A percentile compares a stretch with the other conserved stretches of the same genome.
phyloP scores from a whole-genome alignment of 495 filamentous ascomycete genomes.

The Penicillium longicatenatum region DNA sequence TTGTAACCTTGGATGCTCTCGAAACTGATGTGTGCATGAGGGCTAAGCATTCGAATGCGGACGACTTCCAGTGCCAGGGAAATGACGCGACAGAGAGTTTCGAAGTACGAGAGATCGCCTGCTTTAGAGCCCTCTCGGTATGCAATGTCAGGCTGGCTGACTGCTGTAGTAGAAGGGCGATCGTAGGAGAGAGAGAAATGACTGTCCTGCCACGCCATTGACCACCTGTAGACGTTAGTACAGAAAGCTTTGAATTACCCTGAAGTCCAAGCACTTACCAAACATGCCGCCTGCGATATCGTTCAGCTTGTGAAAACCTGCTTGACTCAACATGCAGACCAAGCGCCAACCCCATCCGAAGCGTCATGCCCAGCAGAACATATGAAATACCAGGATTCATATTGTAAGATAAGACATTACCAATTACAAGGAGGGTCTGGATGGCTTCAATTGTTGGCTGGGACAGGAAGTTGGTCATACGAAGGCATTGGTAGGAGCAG shows the following conservation, averaged over 20 bases:
- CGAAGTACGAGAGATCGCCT: constrained; percentile 51
- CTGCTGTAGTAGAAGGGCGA: constrained; percentile 54
- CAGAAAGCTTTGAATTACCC: not conserved
- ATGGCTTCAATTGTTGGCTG: constrained; percentile 60
- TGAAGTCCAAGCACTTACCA: constrained; percentile 32
- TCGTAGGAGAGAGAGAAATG: constrained; percentile 63
- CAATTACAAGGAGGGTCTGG: constrained; percentile 58
- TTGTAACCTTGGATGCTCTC: constrained; percentile 53
- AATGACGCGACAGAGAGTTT: constrained; percentile 55
- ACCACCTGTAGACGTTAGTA: constrained; percentile 47
- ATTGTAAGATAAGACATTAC: constrained; percentile 63
- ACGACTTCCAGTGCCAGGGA: constrained; percentile 58
- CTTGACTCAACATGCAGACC: constrained; percentile 57
- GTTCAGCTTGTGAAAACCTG: constrained; percentile 42
- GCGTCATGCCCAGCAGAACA: constrained; percentile 57
- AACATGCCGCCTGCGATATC: constrained; percentile 44
- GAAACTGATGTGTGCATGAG: constrained; percentile 42
- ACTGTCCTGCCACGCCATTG: constrained; percentile 64
- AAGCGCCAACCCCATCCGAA: constrained; percentile 58
- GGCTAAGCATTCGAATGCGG: constrained; percentile 53
- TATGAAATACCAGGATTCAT: constrained; percentile 67
- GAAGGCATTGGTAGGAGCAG: constrained; percentile 64
- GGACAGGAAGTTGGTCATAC: constrained; percentile 62
- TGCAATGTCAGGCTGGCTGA: constrained; percentile 51
- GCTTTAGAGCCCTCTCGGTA: constrained; percentile 40